Evolutionary conservation across 176 grass and related monocot species (phyloP).

Genomic region (Puccinellia tenuiflora): DNA sequence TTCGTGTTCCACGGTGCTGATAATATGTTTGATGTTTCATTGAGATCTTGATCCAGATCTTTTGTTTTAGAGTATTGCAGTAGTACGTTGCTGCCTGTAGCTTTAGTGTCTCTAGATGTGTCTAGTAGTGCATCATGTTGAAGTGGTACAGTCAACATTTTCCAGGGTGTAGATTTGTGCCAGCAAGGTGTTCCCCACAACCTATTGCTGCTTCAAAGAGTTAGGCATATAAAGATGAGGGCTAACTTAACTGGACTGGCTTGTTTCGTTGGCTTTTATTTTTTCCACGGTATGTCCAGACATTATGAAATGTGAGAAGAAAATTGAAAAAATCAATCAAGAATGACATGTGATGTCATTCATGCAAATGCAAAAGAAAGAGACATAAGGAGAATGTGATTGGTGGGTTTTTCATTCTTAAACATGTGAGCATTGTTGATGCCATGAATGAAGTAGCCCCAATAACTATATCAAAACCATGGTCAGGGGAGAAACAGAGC

Average conservation of each 20-base stretch:
- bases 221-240: not conserved
- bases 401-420: not conserved
- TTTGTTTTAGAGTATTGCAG: not conserved
- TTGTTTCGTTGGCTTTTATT: not conserved
- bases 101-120: not conserved
- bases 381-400: not conserved
- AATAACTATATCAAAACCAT: slow-evolving; percentile 3
- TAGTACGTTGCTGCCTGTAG: not conserved
- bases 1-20: not conserved
- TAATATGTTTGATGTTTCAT: not conserved
- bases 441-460: not conserved
- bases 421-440: slow-evolving; percentile 4
- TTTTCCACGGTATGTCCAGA: not conserved
- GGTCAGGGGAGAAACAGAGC: not conserved
- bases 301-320: not conserved
- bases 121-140: not conserved
- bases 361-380: not conserved
- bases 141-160: not conserved
- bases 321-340: not conserved
- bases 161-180: not conserved
- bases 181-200: not conserved
- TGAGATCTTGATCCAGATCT: not conserved
- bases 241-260: not conserved
- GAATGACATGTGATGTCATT: not conserved
- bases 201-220: not conserved